Base-by-base conservation (phyloP, 768 basidiomycete genomes). In the Suillus fuscotomentosus region DNA sequence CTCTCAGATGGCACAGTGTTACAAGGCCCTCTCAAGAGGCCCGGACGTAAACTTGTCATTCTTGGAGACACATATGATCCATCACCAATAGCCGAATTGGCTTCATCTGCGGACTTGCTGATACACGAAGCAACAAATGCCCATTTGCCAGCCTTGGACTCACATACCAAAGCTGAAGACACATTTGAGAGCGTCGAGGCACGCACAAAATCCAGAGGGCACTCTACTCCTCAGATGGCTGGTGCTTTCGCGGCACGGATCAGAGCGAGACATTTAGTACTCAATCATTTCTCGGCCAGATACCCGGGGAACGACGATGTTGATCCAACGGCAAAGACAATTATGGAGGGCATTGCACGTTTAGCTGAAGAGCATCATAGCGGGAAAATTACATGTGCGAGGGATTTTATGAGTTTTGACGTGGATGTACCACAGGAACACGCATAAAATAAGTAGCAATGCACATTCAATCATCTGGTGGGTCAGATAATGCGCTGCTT, bases 121-220 rank as follows among this genome's bases (percentile, higher is more conserved):
- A 81, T 97, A 38, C 95, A 97, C 70, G 95, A 97, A 76, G 91
- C 92, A 11, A 97, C 94, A 10, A 97, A 96, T 71, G 91, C 94
- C 2, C 86, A 90, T 77, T 77, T 97, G 4, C 88, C 87, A 2
- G 84, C 81, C 3, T 74, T 92, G 64, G 88, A 91, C 67, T 72
- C 77, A 7, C 73, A 78, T 34, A 89, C 88, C 15, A 91, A 90
- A 72, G 75, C 77, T 3, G 75, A 72, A 3, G 91, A 92, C 63
- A 89, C 87, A 8, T 83, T 83, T 65, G 83, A 86, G 69, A 82
- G 70, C 15, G 84, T 94, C 8, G 84, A 91, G 70, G 75, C 76
- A 43, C 84, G 87, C 63, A 80, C 92, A 8, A 89, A 81, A 72
- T 88, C 86, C 3, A 84, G 92, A 72, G 95, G 95, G 0, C 95